These are phyloP conservation scores for Populus nigra DNA, from an alignment of 345 rosid genomes.

Conservation along the genomic window DNA sequence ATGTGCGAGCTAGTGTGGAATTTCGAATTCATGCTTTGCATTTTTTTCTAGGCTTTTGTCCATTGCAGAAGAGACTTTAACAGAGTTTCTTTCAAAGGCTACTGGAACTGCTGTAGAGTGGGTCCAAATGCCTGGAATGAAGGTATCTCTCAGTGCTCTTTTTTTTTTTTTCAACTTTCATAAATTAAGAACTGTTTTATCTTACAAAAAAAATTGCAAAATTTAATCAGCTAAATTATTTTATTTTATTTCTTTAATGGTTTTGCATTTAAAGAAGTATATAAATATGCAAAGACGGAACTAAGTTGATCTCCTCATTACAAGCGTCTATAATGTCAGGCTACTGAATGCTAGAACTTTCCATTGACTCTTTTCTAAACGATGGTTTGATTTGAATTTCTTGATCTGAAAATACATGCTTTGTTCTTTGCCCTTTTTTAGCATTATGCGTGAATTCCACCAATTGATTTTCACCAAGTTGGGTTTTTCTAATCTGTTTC, in stretches of 20 bases:
- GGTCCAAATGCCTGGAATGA: slow-evolving; percentile 99
- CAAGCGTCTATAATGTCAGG: not conserved
- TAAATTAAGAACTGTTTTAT: not conserved
- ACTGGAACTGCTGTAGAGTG: slow-evolving; percentile 99
- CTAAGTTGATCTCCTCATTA: not conserved
- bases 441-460: not conserved
- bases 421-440: not conserved
- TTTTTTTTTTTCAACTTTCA: not conserved
- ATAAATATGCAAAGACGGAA: not conserved
- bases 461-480: not conserved
- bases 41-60: slow-evolving; percentile 79
- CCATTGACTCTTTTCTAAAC: not conserved
- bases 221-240: not conserved
- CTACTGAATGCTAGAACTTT: not conserved
- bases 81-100: slow-evolving; percentile 99
- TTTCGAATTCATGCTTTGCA: slow-evolving; percentile 28
- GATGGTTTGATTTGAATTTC: not conserved
- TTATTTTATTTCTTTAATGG: not conserved
- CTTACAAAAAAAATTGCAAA: not conserved
- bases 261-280: not conserved
- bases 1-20: not conserved
- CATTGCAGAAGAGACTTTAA: slow-evolving; percentile 99
- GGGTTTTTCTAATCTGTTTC: not conserved
- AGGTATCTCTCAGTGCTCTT: slow-evolving; percentile 48
- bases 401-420: not conserved